phyloP scores from a whole-genome alignment of 108 stramenopile genomes.

The Cyclotella choctawhatcheeana region DNA sequence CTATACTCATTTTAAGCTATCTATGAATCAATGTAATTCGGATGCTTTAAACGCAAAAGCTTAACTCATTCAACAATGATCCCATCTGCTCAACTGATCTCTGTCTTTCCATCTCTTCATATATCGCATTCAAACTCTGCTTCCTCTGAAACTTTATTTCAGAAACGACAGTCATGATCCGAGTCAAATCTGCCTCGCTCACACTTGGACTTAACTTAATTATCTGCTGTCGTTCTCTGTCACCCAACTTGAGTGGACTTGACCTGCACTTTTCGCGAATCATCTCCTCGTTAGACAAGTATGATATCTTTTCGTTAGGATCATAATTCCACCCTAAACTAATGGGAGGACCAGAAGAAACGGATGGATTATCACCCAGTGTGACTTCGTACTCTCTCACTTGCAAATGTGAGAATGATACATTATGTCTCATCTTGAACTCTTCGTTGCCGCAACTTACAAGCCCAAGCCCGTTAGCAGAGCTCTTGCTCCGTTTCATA shows the following conservation, averaged over 20 bases:
- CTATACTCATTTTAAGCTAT: too few species aligned
- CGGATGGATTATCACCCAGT: constrained; percentile 61
- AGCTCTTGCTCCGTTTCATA: not conserved
- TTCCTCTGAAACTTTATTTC: constrained; percentile 11
- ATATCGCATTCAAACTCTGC: constrained; percentile 14
- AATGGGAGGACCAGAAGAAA: constrained; percentile 48
- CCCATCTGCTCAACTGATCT: not conserved
- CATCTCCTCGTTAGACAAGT: not conserved
- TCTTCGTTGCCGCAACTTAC: constrained; percentile 2
- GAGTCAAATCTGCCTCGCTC: constrained; percentile 10
- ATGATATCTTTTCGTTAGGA: constrained; percentile 15
- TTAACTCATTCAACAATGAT: constrained; percentile 7
- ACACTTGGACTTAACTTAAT: constrained; percentile 7
- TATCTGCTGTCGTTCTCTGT: constrained; percentile 5
- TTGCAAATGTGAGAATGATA: constrained; percentile 29
- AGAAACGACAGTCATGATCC: not conserved
- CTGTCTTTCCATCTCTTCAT: not conserved
- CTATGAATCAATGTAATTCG: too few species aligned
- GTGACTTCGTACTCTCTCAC: constrained; percentile 57
- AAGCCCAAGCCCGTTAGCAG: not conserved
- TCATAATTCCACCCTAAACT: constrained; percentile 56
- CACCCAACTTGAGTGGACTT: constrained; percentile 6
- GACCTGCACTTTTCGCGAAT: not conserved
- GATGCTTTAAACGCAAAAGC: not conserved
- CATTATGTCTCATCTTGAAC: constrained; percentile 14